Evolutionary conservation across 306 rosid species (phyloP), one percentile per base, ranked within the genome.

Genomic region (Prunus mume): DNA sequence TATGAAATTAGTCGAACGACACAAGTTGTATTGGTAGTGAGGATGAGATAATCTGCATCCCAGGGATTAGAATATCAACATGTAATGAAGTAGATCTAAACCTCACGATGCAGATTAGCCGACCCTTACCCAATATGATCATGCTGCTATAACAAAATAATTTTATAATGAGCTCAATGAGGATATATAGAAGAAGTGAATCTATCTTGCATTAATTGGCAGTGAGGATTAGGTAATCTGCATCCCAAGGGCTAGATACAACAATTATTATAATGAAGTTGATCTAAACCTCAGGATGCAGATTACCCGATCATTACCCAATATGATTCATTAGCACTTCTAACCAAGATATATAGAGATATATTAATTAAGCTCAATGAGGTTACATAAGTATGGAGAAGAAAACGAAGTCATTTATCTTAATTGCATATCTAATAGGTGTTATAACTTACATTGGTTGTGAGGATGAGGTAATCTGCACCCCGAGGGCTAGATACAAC

Each of bases 251-350:
- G 43, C 73, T 49, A 69, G 73, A 69, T 22, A 47, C 73, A 8
- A 49, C 60, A 13, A 14, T 8, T 13, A 13, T n/a, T 15, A 51
- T 51, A 51, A 20, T 51, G 10, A 9, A 9, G 15, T 3, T 66
- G 51, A 38, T 66, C 52, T 66, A 66, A 66, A 66, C 52, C 70
- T 41, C 52, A 66, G 51, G 60, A 69, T 69, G 34, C 73, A 69
- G 73, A 69, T 69, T 69, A 69, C 43, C 73, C 57, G 22, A 47
- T 14, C 41, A 57, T 69, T 14, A 69, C 19, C 73, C 70, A 38
- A 65, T 65, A 19, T 38, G 9, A 34, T 50, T 50, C 55, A 28
- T 3, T 28, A 28, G 15, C 2, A 2, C 54, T 49, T 49, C 19
- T 12, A 12, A 45, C 47, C 47, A 10, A 43, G 47, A 10, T 27